Conservation (phyloP, 139 green algal genomes). For the Chlorella vulgaris region DNA sequence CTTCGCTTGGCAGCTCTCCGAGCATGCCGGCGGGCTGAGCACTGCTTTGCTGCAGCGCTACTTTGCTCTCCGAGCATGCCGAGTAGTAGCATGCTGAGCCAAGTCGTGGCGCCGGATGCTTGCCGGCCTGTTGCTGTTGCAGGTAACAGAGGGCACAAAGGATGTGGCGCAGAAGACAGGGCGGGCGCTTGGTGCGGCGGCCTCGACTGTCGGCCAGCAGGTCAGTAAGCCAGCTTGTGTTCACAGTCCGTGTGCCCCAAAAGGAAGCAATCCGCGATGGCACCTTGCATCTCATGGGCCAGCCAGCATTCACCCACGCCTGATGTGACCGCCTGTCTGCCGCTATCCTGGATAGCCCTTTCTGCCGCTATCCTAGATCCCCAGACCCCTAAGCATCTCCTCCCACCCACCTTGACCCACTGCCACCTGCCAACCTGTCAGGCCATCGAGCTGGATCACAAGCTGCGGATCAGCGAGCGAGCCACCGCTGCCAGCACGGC, state of each 20-base stretch:
- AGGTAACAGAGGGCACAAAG: slow-evolving; percentile 23
- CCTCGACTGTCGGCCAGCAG: not conserved
- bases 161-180: slow-evolving; percentile 20
- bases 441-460: slow-evolving; percentile 27
- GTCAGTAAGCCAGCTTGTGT: too few relatives aligned
- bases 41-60: too few relatives aligned
- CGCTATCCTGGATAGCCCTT: not conserved
- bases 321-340: not conserved
- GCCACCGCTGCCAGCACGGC: not conserved
- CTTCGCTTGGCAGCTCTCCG: too few relatives aligned
- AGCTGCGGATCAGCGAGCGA: slow-evolving; percentile 32
- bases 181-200: not conserved
- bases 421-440: not conserved
- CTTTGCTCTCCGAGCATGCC: too few relatives aligned
- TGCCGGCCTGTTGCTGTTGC: not conserved
- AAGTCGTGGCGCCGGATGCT: not conserved
- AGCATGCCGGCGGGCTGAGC: too few relatives aligned
- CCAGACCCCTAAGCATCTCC: not conserved
- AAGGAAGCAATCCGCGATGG: too few relatives aligned
- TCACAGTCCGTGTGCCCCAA: too few relatives aligned
- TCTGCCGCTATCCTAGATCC: too few relatives aligned
- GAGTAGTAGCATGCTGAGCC: too few relatives aligned
- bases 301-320: not conserved
- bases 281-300: too few relatives aligned
- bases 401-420: not conserved